These are phyloP conservation scores for Solanum ahanhuiri DNA, from an alignment of 257 asterid species.

Conservation along the genomic window DNA sequence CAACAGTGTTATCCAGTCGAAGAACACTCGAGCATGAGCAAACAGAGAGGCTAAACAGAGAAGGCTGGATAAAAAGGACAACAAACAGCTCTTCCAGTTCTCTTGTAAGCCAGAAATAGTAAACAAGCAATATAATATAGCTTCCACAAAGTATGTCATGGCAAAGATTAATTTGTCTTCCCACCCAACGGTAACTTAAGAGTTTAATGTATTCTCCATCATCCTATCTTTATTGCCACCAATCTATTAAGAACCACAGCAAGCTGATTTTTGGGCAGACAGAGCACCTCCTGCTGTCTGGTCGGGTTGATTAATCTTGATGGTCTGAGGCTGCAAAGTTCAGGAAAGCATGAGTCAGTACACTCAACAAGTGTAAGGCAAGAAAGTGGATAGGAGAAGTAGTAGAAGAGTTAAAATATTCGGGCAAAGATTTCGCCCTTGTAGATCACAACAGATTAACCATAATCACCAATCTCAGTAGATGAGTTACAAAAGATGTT, in stretches of 20 bases:
- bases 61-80: not conserved
- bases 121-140: not conserved
- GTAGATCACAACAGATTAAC: not conserved
- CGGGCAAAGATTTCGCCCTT: not conserved
- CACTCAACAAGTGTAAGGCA: not conserved
- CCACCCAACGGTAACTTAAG: not conserved
- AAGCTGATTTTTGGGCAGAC: constrained; percentile 25
- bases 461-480: not conserved
- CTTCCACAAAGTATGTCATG: not conserved
- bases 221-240: not conserved
- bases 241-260: constrained; percentile 23
- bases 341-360: not conserved
- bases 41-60: not conserved
- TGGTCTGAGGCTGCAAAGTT: constrained; percentile 22
- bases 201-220: not conserved
- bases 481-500: not conserved
- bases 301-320: constrained; percentile 29
- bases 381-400: not conserved
- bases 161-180: not conserved
- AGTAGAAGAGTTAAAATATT: not conserved
- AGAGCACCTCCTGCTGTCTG: constrained; percentile 11
- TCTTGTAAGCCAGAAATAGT: not conserved
- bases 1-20: not conserved
- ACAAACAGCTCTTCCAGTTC: not conserved
- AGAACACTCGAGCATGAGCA: not conserved